Conservation (phyloP, 148 eudicot genomes). For the Nepenthes gracilis region DNA sequence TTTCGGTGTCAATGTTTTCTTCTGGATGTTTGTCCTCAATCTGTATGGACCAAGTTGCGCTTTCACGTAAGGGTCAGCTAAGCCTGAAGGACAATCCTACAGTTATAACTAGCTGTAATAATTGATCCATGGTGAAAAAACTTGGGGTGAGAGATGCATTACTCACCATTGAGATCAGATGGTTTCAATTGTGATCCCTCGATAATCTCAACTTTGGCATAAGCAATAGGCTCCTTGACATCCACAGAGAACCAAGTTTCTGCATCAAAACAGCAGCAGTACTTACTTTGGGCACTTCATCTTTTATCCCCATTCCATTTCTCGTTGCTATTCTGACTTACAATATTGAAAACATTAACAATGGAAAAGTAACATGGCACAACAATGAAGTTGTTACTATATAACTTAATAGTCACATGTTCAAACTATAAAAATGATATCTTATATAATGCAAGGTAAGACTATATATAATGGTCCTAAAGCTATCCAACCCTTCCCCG, state of each 20-base stretch:
- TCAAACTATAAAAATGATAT: too few species aligned
- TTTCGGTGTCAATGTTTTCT: conserved; percentile 74
- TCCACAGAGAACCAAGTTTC: conserved; percentile 81
- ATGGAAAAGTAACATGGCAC: too few species aligned
- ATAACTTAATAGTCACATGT: too few species aligned
- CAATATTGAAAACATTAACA: too few species aligned
- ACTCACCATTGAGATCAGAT: conserved; percentile 80
- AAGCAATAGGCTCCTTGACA: conserved; percentile 73
- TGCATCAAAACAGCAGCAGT: conserved; percentile 10
- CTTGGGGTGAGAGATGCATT: neutral
- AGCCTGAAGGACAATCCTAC: conserved; percentile 44
- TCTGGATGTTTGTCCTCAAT: conserved; percentile 68
- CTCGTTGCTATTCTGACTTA: too few species aligned
- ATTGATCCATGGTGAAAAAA: neutral
- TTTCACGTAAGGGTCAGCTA: conserved; percentile 89
- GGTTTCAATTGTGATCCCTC: conserved; percentile 79
- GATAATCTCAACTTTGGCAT: conserved; percentile 65
- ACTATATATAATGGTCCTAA: too few species aligned
- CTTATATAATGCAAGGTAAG: too few species aligned
- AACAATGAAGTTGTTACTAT: too few species aligned
- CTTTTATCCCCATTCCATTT: too few species aligned
- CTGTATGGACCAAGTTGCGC: conserved; percentile 67
- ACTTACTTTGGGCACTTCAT: neutral
- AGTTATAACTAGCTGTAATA: conserved; percentile 8
- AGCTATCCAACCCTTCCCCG: too few species aligned